A percentile compares a stretch with the other conserved stretches of the same genome.
Evolutionary conservation across 2,329 filamentous ascomycete species (phyloP).

Genomic region (Orbilia blumenaviensis): DNA sequence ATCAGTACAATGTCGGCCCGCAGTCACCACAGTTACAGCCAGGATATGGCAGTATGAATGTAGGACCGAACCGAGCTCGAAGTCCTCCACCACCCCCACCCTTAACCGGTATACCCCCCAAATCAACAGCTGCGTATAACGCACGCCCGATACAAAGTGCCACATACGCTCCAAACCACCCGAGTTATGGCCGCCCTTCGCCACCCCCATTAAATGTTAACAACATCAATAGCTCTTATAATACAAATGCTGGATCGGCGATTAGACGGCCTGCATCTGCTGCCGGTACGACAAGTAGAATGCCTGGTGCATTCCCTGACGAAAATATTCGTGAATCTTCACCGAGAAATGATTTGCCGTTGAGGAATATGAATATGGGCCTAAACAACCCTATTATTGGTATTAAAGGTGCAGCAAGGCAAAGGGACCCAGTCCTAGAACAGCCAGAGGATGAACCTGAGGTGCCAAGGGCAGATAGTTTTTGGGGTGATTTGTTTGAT

Average conservation of each 20-base stretch:
- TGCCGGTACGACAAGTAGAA: slow-evolving; percentile 34
- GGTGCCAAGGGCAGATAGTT: slow-evolving; percentile 32
- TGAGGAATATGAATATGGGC: slow-evolving; percentile 19
- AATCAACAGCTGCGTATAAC: slow-evolving; percentile 1
- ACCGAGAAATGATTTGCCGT: slow-evolving; percentile 37
- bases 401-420: slow-evolving; percentile 43
- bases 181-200: slow-evolving; percentile 40
- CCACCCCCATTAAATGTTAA: slow-evolving; percentile 42
- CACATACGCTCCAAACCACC: slow-evolving; percentile 48
- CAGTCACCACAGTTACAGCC: slow-evolving; percentile 40
- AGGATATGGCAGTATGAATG: slow-evolving; percentile 39
- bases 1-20: slow-evolving; percentile 25
- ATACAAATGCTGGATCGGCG: neutral
- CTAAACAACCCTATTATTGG: slow-evolving; percentile 28
- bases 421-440: slow-evolving; percentile 41
- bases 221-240: slow-evolving; percentile 36
- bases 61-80: slow-evolving; percentile 34
- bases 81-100: slow-evolving; percentile 15
- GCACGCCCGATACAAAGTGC: slow-evolving; percentile 46
- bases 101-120: slow-evolving; percentile 11
- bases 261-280: slow-evolving; percentile 43
- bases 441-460: slow-evolving; percentile 43
- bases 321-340: slow-evolving; percentile 32
- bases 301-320: slow-evolving; percentile 52
- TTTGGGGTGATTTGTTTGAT: slow-evolving; percentile 52